Conservation (phyloP, 257 asterid species). For the Ocimum tenuiflorum region DNA sequence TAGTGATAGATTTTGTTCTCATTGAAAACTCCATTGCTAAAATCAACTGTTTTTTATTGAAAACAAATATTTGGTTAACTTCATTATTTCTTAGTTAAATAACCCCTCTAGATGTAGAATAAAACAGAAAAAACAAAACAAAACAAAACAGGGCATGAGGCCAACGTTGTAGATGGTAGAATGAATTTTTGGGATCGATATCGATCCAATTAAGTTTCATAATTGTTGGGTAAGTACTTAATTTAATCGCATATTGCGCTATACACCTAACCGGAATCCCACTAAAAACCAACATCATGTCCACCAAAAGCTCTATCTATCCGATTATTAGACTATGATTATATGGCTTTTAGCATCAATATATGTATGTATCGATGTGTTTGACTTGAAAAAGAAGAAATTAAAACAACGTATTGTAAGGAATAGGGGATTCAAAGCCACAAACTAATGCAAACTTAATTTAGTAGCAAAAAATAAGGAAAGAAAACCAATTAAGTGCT, state of each 20-base stretch:
- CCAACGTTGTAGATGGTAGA: neutral
- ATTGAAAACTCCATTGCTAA: too few relatives aligned
- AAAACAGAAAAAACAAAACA: too few relatives aligned
- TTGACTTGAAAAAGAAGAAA: conserved; percentile 9
- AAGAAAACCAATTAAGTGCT: neutral
- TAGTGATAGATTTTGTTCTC: too few relatives aligned
- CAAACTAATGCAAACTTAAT: conserved; percentile 1
- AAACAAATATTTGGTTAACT: too few relatives aligned
- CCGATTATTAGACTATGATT: conserved; percentile 3
- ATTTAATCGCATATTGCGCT: neutral
- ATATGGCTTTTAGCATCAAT: conserved; percentile 1
- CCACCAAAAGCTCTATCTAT: neutral
- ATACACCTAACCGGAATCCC: conserved; percentile 5
- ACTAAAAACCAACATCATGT: conserved; percentile 9
- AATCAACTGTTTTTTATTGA: too few relatives aligned
- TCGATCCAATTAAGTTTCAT: neutral
- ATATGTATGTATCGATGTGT: neutral
- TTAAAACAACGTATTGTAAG: neutral
- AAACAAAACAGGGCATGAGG: neutral
- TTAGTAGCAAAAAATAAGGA: neutral
- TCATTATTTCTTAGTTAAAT: too few relatives aligned
- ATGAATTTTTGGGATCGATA: neutral
- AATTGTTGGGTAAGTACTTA: neutral
- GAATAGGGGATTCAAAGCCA: neutral
- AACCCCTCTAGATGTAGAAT: too few relatives aligned